Conservation (phyloP, 73 alveolate genomes). For the Tetrahymena malaccensis region DNA sequence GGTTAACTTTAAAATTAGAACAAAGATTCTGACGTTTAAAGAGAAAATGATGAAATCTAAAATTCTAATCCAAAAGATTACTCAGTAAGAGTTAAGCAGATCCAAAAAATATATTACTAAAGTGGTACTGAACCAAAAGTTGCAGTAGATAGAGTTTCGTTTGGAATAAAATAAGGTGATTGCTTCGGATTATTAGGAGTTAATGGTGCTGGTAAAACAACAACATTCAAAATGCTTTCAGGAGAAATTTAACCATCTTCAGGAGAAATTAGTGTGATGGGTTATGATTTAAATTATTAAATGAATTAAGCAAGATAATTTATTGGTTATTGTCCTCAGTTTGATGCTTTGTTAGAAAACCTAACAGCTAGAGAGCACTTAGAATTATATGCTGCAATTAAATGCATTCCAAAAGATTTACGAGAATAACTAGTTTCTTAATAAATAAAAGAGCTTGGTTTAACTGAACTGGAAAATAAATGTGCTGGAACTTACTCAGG, state of each 20-base stretch:
- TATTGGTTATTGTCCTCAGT: slow-evolving; percentile 88
- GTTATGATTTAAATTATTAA: slow-evolving; percentile 42
- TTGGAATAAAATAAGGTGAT: slow-evolving; percentile 50
- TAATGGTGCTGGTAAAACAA: slow-evolving; percentile 65
- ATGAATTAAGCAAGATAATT: slow-evolving; percentile 53
- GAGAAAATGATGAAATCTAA: slow-evolving; percentile 2
- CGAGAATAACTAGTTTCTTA: slow-evolving; percentile 38
- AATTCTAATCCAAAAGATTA: neutral
- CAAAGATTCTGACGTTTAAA: slow-evolving; percentile 8
- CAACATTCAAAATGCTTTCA: slow-evolving; percentile 55
- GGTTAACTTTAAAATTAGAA: slow-evolving; percentile 1
- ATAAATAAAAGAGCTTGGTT: slow-evolving; percentile 48
- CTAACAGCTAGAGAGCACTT: slow-evolving; percentile 79
- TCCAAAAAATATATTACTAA: slow-evolving; percentile 42
- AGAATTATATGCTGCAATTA: slow-evolving; percentile 57
- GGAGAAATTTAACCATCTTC: slow-evolving; percentile 61
- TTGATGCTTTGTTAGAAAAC: slow-evolving; percentile 66
- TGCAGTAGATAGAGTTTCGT: slow-evolving; percentile 53
- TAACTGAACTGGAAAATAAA: slow-evolving; percentile 26
- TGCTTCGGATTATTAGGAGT: slow-evolving; percentile 57
- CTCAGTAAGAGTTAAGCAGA: neutral
- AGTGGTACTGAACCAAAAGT: neutral
- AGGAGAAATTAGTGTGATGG: slow-evolving; percentile 54
- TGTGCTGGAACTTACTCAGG: slow-evolving; percentile 44
- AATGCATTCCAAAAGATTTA: slow-evolving; percentile 47